Conservation (phyloP, 2,329 filamentous ascomycete genomes). For the Pestalotiopsis sp. region DNA sequence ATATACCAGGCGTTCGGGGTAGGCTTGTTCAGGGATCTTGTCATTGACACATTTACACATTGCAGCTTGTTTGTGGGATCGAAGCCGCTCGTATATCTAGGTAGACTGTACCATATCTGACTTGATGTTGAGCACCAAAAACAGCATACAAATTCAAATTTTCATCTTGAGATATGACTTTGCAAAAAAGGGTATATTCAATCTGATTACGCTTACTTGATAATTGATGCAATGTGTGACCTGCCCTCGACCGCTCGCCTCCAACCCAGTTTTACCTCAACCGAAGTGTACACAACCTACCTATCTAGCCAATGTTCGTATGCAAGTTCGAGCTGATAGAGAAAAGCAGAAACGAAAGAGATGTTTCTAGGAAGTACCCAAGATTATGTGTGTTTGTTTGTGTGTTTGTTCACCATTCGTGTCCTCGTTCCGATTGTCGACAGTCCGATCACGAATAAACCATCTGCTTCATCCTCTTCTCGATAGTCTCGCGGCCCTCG, state of each 20-base stretch:
- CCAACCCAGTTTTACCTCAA: not conserved
- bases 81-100: not conserved
- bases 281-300: not conserved
- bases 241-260: not conserved
- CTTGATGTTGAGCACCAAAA: not conserved
- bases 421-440: not conserved
- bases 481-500: slow-evolving; percentile 74
- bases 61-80: too few species aligned
- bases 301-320: not conserved
- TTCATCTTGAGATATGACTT: not conserved
- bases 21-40: not conserved
- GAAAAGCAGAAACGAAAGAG: not conserved
- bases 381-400: not conserved
- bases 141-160: too few species aligned
- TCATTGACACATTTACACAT: not conserved
- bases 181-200: not conserved
- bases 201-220: not conserved
- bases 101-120: not conserved
- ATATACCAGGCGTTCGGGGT: not conserved
- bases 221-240: not conserved
- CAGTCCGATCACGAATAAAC: slow-evolving; percentile 40
- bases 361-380: not conserved
- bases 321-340: not conserved
- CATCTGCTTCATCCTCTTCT: slow-evolving; percentile 75
- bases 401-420: not conserved